phyloP scores from a whole-genome alignment of 2,329 filamentous ascomycete species.

The Neofusicoccum ribis region DNA sequence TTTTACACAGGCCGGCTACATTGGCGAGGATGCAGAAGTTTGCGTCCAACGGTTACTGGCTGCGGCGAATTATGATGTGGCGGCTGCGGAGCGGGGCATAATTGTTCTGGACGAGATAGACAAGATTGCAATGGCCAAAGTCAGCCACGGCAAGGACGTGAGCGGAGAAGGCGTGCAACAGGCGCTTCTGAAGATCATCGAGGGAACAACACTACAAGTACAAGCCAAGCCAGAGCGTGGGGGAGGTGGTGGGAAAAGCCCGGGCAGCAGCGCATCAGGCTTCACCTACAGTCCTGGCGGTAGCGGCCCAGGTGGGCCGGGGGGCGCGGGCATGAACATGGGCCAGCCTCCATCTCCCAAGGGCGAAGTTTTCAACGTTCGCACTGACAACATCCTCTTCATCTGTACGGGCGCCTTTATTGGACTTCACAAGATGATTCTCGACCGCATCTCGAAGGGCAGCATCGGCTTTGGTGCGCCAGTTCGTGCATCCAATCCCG shows the following conservation, averaged over 20 bases:
- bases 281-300: conserved; percentile 24
- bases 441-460: conserved; percentile 81
- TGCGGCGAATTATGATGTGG: conserved; percentile 85
- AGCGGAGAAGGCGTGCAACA: conserved; percentile 96
- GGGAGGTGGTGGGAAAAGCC: conserved; percentile 32
- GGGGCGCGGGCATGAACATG: conserved; percentile 26
- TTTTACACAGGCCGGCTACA: conserved; percentile 95
- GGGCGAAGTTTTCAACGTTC: conserved; percentile 68
- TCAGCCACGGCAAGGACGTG: conserved; percentile 87
- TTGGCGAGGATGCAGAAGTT: conserved; percentile 95
- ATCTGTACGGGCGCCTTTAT: conserved; percentile 96
- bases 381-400: conserved; percentile 95
- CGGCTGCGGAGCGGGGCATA: conserved; percentile 84
- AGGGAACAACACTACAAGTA: conserved; percentile 90
- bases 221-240: conserved; percentile 79
- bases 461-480: conserved; percentile 91
- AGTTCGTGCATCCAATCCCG: conserved; percentile 59
- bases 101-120: conserved; percentile 97
- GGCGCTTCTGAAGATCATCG: conserved; percentile 90
- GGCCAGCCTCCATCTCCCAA: conserved; percentile 43
- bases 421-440: conserved; percentile 81
- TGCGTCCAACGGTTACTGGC: conserved; percentile 89
- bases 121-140: conserved; percentile 89
- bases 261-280: conserved; percentile 26
- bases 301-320: conserved; percentile 22